Conservation (phyloP, 495 filamentous ascomycete genomes). For the Podospora pseudoanserina region DNA sequence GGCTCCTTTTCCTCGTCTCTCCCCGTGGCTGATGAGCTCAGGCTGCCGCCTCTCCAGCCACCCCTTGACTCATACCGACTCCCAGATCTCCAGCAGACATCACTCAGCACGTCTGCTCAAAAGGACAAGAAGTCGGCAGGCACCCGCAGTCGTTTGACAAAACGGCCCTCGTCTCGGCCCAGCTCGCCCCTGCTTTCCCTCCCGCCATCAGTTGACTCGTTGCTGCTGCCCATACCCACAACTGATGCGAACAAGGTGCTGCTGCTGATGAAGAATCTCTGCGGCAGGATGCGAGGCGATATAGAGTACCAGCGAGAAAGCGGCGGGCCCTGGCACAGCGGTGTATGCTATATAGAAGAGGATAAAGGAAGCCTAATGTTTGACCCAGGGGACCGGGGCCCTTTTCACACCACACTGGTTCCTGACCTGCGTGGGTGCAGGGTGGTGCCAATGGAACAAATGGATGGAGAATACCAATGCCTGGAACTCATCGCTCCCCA, state of each 20-base stretch:
- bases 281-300: constrained; percentile 67
- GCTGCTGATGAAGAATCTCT: constrained; percentile 63
- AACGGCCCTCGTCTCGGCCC: constrained; percentile 47
- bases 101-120: constrained; percentile 22
- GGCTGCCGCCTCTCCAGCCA: constrained; percentile 29
- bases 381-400: constrained; percentile 51
- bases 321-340: constrained; percentile 54
- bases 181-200: constrained; percentile 46
- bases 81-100: constrained; percentile 33
- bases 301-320: constrained; percentile 59
- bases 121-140: constrained; percentile 44
- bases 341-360: constrained; percentile 65
- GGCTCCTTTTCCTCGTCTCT: constrained; percentile 54
- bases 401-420: constrained; percentile 54
- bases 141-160: constrained; percentile 43
- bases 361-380: constrained; percentile 62
- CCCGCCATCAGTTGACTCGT: constrained; percentile 50
- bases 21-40: constrained; percentile 39
- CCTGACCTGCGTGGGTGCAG: constrained; percentile 84
- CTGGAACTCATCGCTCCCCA: constrained; percentile 75
- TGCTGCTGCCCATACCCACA: constrained; percentile 55
- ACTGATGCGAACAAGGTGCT: constrained; percentile 61
- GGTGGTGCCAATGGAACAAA: constrained; percentile 63
- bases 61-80: constrained; percentile 41
- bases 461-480: constrained; percentile 64